Evolutionary conservation across 768 basidiomycete species (phyloP).

Genomic region (Kwoniella newhampshirensis): DNA sequence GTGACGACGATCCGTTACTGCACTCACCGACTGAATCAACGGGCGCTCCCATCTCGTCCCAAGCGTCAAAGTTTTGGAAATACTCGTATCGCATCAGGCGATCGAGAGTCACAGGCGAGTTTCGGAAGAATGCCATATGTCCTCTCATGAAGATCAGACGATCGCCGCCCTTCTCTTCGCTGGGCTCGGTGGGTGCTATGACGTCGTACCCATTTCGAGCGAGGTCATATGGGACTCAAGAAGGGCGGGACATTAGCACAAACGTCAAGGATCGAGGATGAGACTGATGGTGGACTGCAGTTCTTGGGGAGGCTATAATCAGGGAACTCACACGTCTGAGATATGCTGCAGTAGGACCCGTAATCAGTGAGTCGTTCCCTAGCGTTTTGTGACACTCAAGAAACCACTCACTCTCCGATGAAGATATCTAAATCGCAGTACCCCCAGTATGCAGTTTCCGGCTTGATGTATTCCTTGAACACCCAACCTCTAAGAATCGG

Average conservation of each 20-base stretch:
- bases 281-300: too few species aligned
- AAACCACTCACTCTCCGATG: constrained; percentile 24
- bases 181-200: constrained; percentile 13
- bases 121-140: constrained; percentile 27
- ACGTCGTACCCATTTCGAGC: constrained; percentile 21
- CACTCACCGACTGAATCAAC: constrained; percentile 12
- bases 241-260: background rate
- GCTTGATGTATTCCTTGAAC: constrained; percentile 20
- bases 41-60: constrained; percentile 5
- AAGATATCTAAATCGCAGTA: constrained; percentile 27
- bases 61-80: constrained; percentile 24
- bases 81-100: constrained; percentile 17
- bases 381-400: background rate
- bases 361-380: background rate
- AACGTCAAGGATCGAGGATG: too few species aligned
- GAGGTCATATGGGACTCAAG: constrained; percentile 27
- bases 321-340: constrained; percentile 10
- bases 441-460: constrained; percentile 25
- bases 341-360: background rate
- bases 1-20: background rate
- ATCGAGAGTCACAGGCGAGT: constrained; percentile 14
- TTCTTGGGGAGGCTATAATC: too few species aligned
- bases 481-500: constrained; percentile 29
- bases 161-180: constrained; percentile 5
- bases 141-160: constrained; percentile 30